Base-by-base conservation (phyloP, 2,329 filamentous ascomycete genomes). In the Zalaria obscura region DNA sequence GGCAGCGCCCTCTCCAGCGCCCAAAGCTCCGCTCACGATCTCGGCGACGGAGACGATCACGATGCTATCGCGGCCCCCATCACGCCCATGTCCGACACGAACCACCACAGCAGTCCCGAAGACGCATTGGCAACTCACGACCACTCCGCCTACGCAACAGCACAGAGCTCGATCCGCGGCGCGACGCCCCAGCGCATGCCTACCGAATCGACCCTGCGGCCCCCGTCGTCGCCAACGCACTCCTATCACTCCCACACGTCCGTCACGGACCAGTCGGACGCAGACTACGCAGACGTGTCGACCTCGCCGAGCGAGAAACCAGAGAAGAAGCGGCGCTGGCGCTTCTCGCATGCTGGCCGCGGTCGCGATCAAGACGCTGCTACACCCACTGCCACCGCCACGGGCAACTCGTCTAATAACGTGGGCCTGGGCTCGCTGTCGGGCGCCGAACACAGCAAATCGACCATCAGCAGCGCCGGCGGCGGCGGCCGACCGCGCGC, bases 21-120 rank as follows among this genome's bases (percentile, higher is more conserved):
- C 0, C 87, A 94, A 48, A 95, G 88, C 55, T 96, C 91, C 10
- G 82, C 76, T 5, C 76, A 83, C 10, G 95, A 88, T 27, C 47
- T 61, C 25, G 47, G 50, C 18, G 45, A 57, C 28, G 69, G 55
- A n/a, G 31, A 39, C 11, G 45, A 52, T 11, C 51, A 54, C 27
- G 29, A 28, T n/a, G 42, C 44, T n/a, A 25, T 41, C 58, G 35
- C 58, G 50, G 45, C 56, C 50, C 53, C 55, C 5, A 40, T 48
- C 6, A 49, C 51, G 5, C 49, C 55, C 6, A 36, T 27, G 26
- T 47, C 8, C 50, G 55, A 40, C 48, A 40, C 36, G 11, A 39
- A 41, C 18, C 6, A 31, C 27, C 5, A 40, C 40, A 44, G 43
- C 27, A 55, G 60, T 33, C 46, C 42, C 10, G 27, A 54, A 50